Evolutionary conservation across 148 eudicot genomes (phyloP).

Genomic region (Amaranthus cruentus): DNA sequence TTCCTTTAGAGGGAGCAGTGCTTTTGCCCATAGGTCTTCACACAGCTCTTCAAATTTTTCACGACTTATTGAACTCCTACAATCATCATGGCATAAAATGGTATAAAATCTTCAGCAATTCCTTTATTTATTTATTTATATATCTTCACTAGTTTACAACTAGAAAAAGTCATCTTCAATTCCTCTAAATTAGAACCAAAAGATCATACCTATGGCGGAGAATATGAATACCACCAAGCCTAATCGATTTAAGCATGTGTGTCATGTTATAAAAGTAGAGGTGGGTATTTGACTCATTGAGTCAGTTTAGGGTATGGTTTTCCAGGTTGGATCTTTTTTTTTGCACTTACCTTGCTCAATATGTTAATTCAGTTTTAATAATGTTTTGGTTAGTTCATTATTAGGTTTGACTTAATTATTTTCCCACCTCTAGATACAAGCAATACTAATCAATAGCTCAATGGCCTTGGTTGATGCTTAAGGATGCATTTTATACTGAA

Average conservation of each 20-base stretch:
- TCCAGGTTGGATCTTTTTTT: too few species aligned
- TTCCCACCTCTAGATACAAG: too few species aligned
- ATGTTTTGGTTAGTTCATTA: too few species aligned
- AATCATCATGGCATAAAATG: neutral
- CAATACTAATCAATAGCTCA: too few species aligned
- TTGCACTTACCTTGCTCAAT: too few species aligned
- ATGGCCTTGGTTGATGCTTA: too few species aligned
- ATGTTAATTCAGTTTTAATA: too few species aligned
- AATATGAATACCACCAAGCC: neutral
- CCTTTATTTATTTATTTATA: neutral
- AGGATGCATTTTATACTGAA: too few species aligned
- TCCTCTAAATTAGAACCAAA: neutral
- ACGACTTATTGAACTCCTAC: conserved; percentile 91
- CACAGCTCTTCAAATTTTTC: conserved; percentile 97
- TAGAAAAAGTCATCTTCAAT: neutral
- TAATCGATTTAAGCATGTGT: neutral
- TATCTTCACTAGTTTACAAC: neutral
- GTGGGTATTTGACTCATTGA: too few species aligned
- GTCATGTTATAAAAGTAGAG: too few species aligned
- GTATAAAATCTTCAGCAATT: conserved; percentile 2
- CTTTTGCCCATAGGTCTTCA: conserved; percentile 79
- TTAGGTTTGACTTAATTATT: too few species aligned
- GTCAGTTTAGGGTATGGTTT: too few species aligned
- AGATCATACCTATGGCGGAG: neutral
- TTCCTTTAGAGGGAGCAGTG: conserved; percentile 70